Conservation (phyloP, 2,329 filamentous ascomycete genomes). For the Epichloe sibirici region DNA sequence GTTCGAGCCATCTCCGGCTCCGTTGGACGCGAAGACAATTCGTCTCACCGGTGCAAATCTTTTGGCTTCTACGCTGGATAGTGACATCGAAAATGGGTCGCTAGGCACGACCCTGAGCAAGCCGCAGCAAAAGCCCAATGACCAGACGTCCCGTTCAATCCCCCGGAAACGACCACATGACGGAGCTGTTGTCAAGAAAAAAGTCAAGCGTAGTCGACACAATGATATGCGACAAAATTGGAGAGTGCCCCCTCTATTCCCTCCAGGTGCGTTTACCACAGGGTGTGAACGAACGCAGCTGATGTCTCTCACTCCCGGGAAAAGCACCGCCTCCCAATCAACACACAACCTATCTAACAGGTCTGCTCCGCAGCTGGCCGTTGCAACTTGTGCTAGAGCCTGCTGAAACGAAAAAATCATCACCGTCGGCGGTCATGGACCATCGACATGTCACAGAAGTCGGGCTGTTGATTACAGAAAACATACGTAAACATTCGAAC, state of each 20-base stretch:
- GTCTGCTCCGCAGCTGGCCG: slow-evolving; percentile 7
- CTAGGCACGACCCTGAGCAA: too few species aligned
- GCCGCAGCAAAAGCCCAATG: not conserved
- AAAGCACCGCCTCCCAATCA: slow-evolving; percentile 5
- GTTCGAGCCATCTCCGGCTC: not conserved
- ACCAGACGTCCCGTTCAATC: too few species aligned
- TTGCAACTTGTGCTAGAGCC: slow-evolving; percentile 8
- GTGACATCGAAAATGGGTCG: not conserved
- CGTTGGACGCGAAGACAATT: not conserved
- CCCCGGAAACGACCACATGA: not conserved
- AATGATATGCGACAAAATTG: not conserved
- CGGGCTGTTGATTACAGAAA: slow-evolving; percentile 9
- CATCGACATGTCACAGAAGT: slow-evolving; percentile 4
- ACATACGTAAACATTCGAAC: not conserved
- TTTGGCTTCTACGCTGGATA: not conserved
- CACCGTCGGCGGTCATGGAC: slow-evolving; percentile 1
- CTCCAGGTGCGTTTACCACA: not conserved
- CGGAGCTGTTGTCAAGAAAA: not conserved
- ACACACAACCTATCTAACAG: slow-evolving; percentile 7
- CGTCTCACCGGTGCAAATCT: slow-evolving; percentile 5
- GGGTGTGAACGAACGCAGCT: not conserved
- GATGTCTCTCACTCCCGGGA: not conserved
- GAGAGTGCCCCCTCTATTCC: not conserved
- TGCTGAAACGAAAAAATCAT: not conserved
- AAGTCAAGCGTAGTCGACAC: not conserved